Base-by-base conservation (phyloP, 2,329 filamentous ascomycete genomes). In the Rutstroemia sp. region DNA sequence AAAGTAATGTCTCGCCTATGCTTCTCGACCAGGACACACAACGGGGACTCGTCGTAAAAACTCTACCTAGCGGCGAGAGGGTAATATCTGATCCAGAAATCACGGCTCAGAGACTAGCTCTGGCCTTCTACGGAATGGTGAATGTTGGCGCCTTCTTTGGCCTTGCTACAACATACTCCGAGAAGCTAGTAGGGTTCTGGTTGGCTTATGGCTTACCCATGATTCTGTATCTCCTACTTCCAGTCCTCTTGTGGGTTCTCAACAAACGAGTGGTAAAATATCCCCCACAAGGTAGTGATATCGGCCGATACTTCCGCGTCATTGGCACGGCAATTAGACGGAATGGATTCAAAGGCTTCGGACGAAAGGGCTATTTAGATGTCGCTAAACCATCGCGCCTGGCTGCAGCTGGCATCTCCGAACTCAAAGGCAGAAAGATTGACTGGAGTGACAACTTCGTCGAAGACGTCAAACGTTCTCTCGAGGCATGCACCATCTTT, bases 361-460 rank as follows among this genome's bases (percentile, higher is more conserved):
- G 61, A 19, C 51, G 57, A 17, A 48, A 57, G 38, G 75, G 75
- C 23, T 85, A 87, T 72, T 89, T 86, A 80, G 82, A 89, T 19
- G 68, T 76, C 5, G 83, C 82, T 55, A 88, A 87, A 73, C 87
- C 87, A 2, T 86, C 81, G 1, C 73, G 76, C 42, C 81, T 81
- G 56, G 86, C 86, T 0, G 53, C 58, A 0, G 89, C 86, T 82
- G 48, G 48, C 19, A 56, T 38, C 37, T 30, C 25, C 25, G 52
- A 42, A 25, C 19, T 51, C 27, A 46, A 30, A 17, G 54, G 54
- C 8, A 56, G 47, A 21, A 17, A 17, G n/a, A 89, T 92, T 81
- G 86, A 83, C 0, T 91, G 90, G 66, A 88, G 92, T 60, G 89
- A 92, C 63, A 81, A 80, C 44, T 92, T 88, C 83, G 87, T 92